These are phyloP conservation scores for Hymenochaete sp. DNA, from an alignment of 1,284 basidiomycete genomes.

Conservation along the genomic window DNA sequence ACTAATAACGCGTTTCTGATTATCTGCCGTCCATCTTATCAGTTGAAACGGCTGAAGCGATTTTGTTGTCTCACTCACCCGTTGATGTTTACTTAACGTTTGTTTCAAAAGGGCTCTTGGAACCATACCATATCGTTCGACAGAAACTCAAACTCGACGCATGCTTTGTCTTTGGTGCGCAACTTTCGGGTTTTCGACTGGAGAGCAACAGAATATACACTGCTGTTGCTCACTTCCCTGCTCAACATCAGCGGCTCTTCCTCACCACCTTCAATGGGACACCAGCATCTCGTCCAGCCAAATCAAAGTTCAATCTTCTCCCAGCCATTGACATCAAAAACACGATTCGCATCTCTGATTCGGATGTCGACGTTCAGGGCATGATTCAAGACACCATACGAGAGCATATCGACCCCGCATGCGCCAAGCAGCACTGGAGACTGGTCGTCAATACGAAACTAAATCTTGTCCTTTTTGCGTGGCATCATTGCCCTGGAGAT, in stretches of 20 bases:
- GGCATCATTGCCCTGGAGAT: slow-evolving; percentile 34
- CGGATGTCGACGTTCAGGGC: neutral
- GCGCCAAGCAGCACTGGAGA: slow-evolving; percentile 32
- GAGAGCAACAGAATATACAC: slow-evolving; percentile 23
- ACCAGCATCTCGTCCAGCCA: too few species aligned
- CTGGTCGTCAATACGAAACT: slow-evolving; percentile 28
- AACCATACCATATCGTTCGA: slow-evolving; percentile 29
- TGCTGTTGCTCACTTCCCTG: slow-evolving; percentile 28
- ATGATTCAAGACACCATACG: slow-evolving; percentile 21
- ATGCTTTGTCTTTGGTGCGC: slow-evolving; percentile 28
- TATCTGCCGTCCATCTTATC: too few species aligned
- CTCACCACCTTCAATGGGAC: too few species aligned
- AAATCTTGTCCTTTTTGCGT: slow-evolving; percentile 30
- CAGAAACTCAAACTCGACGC: slow-evolving; percentile 27
- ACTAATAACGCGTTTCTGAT: too few species aligned
- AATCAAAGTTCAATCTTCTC: slow-evolving; percentile 25
- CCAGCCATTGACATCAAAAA: slow-evolving; percentile 26
- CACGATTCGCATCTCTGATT: slow-evolving; percentile 27
- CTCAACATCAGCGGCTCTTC: slow-evolving; percentile 24
- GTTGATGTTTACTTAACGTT: too few species aligned
- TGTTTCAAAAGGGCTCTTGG: slow-evolving; percentile 31
- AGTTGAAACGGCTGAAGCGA: too few species aligned
- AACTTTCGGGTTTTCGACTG: slow-evolving; percentile 20
- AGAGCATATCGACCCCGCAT: slow-evolving; percentile 24
- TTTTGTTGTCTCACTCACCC: too few species aligned